phyloP scores from a whole-genome alignment of 2,329 filamentous ascomycete genomes.

The Cladosporium sphaerospermum region DNA sequence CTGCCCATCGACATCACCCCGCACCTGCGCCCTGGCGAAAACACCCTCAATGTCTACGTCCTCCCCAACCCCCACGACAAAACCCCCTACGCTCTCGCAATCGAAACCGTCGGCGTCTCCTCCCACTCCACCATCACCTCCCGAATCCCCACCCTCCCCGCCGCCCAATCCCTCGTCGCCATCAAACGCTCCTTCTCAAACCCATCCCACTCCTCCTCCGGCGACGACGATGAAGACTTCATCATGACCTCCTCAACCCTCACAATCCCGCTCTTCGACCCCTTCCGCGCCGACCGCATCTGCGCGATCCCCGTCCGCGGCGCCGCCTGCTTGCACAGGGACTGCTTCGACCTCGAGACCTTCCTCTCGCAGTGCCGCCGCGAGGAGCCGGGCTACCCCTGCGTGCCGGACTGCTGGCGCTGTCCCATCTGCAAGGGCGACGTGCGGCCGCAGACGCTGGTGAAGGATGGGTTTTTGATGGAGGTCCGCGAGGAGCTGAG shows the following conservation, averaged over 20 bases:
- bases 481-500: constrained; percentile 51
- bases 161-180: constrained; percentile 46
- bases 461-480: constrained; percentile 68
- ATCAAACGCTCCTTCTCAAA: constrained; percentile 49
- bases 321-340: constrained; percentile 63
- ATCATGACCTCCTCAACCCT: constrained; percentile 34
- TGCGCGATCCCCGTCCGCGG: constrained; percentile 69
- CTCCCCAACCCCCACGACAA: constrained; percentile 33
- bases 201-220: constrained; percentile 23
- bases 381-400: constrained; percentile 27
- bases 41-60: constrained; percentile 49
- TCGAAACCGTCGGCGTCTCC: constrained; percentile 62
- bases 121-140: constrained; percentile 34
- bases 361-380: constrained; percentile 63
- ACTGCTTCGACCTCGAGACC: constrained; percentile 84
- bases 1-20: constrained; percentile 67
- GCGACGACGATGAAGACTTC: constrained; percentile 50
- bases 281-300: constrained; percentile 42
- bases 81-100: constrained; percentile 55
- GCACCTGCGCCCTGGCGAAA: constrained; percentile 53
- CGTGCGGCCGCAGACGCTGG: constrained; percentile 64
- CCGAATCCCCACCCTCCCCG: constrained; percentile 31
- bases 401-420: constrained; percentile 65
- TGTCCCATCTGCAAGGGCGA: constrained; percentile 79
- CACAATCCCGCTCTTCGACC: constrained; percentile 42